These are phyloP conservation scores for Catunica adiposa DNA, from an alignment of 2,329 filamentous ascomycete genomes.

Conservation along the genomic window DNA sequence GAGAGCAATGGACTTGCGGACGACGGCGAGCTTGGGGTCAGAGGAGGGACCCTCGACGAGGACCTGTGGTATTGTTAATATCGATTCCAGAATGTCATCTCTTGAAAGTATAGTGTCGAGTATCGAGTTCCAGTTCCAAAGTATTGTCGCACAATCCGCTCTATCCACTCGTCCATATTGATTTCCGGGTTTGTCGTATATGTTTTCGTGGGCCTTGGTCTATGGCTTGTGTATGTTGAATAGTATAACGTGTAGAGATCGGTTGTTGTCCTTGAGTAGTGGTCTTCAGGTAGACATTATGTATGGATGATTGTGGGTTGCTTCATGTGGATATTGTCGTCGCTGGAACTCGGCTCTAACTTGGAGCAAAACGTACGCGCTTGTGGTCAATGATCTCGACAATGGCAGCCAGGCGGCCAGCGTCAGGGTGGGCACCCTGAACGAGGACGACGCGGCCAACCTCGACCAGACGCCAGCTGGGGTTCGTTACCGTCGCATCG, in stretches of 20 bases:
- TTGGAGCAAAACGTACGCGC: conserved; percentile 58
- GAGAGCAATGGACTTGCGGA: conserved; percentile 75
- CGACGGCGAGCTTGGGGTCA: conserved; percentile 61
- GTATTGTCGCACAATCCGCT: background rate
- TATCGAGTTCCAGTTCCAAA: background rate
- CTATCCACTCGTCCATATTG: background rate
- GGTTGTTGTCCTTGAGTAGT: too few relatives aligned
- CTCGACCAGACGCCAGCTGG: conserved; percentile 91
- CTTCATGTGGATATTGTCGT: background rate
- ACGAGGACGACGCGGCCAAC: conserved; percentile 94
- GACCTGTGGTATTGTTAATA: conserved; percentile 41
- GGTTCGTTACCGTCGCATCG: conserved; percentile 66
- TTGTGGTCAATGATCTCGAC: conserved; percentile 99
- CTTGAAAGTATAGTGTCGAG: background rate
- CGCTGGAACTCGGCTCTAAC: conserved; percentile 9
- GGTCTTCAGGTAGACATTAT: background rate
- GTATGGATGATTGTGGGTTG: background rate
- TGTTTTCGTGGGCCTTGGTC: too few relatives aligned
- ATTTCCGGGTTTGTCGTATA: too few relatives aligned
- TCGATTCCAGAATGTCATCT: background rate
- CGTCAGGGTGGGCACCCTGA: conserved; percentile 58
- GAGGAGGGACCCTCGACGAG: conserved; percentile 88
- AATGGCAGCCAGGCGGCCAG: conserved; percentile 78
- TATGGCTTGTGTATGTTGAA: background rate
- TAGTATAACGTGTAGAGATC: too few relatives aligned